Evolutionary conservation across 1,284 basidiomycete genomes (phyloP).

Genomic region (Gomphus bonarii): DNA sequence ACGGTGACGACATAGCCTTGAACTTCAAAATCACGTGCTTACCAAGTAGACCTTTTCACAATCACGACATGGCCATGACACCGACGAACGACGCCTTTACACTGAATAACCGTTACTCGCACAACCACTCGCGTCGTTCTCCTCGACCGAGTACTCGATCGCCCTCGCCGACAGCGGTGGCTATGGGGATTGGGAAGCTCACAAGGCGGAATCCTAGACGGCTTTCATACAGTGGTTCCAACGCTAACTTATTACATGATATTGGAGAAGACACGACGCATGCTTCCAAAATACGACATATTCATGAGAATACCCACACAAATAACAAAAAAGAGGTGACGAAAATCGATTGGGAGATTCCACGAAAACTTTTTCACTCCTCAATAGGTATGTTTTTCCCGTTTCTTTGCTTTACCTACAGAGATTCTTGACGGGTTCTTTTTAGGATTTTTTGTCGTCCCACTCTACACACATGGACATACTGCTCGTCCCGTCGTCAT

Average conservation of each 20-base stretch:
- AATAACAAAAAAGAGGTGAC: not conserved
- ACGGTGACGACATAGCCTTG: too few species aligned
- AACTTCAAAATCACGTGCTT: too few species aligned
- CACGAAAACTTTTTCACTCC: conserved; percentile 83
- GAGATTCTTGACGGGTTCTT: not conserved
- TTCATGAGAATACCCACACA: not conserved
- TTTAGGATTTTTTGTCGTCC: conserved; percentile 76
- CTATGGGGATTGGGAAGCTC: conserved; percentile 17
- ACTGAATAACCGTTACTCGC: conserved; percentile 18
- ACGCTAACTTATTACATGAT: conserved; percentile 3
- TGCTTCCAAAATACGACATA: not conserved
- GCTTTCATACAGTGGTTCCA: conserved; percentile 2
- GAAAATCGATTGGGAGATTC: conserved; percentile 72
- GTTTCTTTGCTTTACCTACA: conserved; percentile 9
- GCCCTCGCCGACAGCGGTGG: conserved; percentile 35
- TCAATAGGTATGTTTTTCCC: conserved; percentile 64
- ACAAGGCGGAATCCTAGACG: conserved; percentile 7
- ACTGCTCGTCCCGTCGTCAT: conserved; percentile 50
- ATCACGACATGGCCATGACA: conserved; percentile 12
- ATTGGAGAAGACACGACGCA: conserved; percentile 3
- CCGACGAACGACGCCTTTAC: conserved; percentile 45
- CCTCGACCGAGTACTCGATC: conserved; percentile 24
- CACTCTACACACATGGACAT: conserved; percentile 56
- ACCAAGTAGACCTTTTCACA: not conserved
- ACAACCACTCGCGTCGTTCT: conserved; percentile 16